Base-by-base conservation (phyloP, 1,139 yeast genomes). In the Saccharomyces hybrid region DNA sequence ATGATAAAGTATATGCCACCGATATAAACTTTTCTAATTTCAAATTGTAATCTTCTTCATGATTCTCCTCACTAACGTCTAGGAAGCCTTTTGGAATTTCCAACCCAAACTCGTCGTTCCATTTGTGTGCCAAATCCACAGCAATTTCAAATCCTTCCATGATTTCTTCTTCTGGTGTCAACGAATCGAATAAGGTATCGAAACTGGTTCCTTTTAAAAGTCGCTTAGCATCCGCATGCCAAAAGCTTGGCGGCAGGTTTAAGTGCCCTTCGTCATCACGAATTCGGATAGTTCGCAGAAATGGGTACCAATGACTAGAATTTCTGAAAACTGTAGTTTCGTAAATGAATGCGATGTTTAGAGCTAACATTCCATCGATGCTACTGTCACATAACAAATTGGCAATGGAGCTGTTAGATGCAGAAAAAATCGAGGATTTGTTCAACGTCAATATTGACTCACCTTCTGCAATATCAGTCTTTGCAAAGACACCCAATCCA, bases 401-500 rank as follows among this genome's bases (percentile, higher is more conserved):
- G 49, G 89, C 81, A 26, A 91, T 80, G 27, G 78, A 81, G 26
- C 90, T 77, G 61, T 80, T 85, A 56, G 80, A 78, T 0, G 81
- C 76, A 5, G 86, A 78, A 46, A 84, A 72, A 1, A 84, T 72
- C 52, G 79, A 75, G 2, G 73, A 64, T 65, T 85, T 85, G 6
- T 70, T 72, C 0, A 73, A 60, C 52, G 77, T 65, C 28, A 77
- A 59, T 1, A 78, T 58, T 4, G 74, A 60, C 3, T 66, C 63
- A 9, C 70, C 75, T n/a, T 68, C 68, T 8, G 68, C 64, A 14
- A 80, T 67, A 49, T 73, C 74, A 53, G 68, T 62, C 48, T 68
- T 69, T 5, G 86, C 82, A 68, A 85, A 87, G 1, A 89, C 95
- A 4, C 96, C 96, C 3, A 82, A 63, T 0, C 96, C 96, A 1